phyloP scores from a whole-genome alignment of 129 eudicot genomes.

The Silybum marianum region DNA sequence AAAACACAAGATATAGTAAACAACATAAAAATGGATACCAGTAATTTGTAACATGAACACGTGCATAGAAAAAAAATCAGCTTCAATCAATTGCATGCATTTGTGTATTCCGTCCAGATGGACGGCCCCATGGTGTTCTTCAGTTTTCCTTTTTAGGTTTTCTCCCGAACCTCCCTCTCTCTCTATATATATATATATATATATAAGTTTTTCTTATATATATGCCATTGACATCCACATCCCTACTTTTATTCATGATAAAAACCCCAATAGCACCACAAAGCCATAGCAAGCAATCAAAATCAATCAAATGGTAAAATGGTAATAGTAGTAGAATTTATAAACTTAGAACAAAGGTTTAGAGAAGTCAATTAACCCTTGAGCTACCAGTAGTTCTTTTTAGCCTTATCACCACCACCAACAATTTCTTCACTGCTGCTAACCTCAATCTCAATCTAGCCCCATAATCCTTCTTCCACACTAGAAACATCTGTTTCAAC shows the following conservation, averaged over 20 bases:
- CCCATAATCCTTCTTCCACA: constrained; percentile 91
- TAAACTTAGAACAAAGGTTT: not conserved
- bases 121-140: too few relatives aligned
- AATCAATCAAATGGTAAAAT: constrained; percentile 1
- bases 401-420: constrained; percentile 49
- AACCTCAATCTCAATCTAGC: constrained; percentile 61
- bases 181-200: not conserved
- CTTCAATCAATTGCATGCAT: too few relatives aligned
- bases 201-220: not conserved
- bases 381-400: constrained; percentile 84
- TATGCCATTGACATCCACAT: not conserved
- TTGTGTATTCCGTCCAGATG: too few relatives aligned
- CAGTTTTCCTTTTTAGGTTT: too few relatives aligned
- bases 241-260: not conserved
- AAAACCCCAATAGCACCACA: not conserved
- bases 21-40: too few relatives aligned
- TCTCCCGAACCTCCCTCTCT: too few relatives aligned
- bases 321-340: not conserved
- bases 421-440: constrained; percentile 70
- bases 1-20: not conserved
- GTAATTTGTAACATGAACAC: too few relatives aligned
- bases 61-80: too few relatives aligned
- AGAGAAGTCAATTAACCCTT: constrained; percentile 43
- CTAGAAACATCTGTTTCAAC: constrained; percentile 58
- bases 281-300: constrained; percentile 15